Base-by-base conservation (phyloP, 257 asterid species). In the Jasminum sambac region DNA sequence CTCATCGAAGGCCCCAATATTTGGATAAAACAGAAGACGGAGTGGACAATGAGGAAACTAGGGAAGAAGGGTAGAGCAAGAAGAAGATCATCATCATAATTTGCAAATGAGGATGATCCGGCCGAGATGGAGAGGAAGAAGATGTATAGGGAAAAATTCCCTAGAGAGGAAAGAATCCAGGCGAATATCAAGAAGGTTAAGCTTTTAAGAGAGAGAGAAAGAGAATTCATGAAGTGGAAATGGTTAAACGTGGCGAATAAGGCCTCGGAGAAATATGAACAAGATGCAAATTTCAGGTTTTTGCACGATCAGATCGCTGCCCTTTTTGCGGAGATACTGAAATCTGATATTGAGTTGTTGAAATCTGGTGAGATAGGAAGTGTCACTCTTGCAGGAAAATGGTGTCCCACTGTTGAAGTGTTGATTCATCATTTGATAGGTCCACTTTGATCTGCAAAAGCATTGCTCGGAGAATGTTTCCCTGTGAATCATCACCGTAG, bases 191-290 rank as follows among this genome's bases (percentile, higher is more conserved):
- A 64, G 58, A 69, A 72, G 65, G 83, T 69, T 25, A 73, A 70
- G 74, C 69, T 23, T 8, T 79, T 74, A 24, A 70, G 67, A 71
- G 87, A 81, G 78, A 76, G 74, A 62, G 83, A 84, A 0, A 72
- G 83, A 74, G 74, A 4, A 44, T 59, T 71, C 46, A 85, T 80
- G 76, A 69, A 72, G 50, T 65, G 36, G 57, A 84, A 76, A 55
- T 74, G 68, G 2, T 6, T 39, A 16, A 63, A n/a, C 11, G 84
- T 77, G 83, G 82, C 84, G 0, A 74, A 73, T 36, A 81, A 77
- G 50, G 87, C 81, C 0, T 36, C 79, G 24, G 78, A 79, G 36
- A 30, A 66, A 40, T 63, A 52, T 26, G 40, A 24, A 23, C 11
- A 38, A 14, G 75, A 69, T 37, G 30, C n/a, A 17, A 60, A 76